Evolutionary conservation across 176 grass and related monocot genomes (phyloP), one percentile per base, ranked within the genome.

Genomic region (Carex myosuroides): DNA sequence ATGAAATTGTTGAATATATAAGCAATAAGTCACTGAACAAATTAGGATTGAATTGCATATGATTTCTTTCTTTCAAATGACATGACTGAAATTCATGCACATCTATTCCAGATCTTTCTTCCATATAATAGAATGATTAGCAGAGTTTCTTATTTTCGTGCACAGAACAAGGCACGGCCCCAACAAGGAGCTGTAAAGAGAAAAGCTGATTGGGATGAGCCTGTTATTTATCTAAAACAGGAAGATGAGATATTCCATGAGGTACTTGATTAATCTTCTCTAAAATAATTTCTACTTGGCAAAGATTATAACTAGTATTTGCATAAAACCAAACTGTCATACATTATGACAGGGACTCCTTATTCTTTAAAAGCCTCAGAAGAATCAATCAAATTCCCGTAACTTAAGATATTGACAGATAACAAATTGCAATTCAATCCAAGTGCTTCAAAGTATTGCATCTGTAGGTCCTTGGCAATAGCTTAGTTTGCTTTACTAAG

Each of bases 171-270:
- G 9, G 22, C 74, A 88, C 83, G 39, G 81, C 73, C 78, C 0
- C 26, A 80, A 39, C 88, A 93, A 84, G 73, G 73, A 0, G 90
- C 89, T 65, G 26, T 46, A 69, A 98, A 89, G 60, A 81, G 20
- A 20, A 85, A 48, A 17, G 66, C 59, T 82, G 82, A 85, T 89
- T 68, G 57, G 1, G 88, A 88, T 13, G 92, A 92, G 26, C 89
- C 89, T 55, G 10, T 95, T 61, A 93, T 95, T 72, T 98, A 95
- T 87, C 48, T 90, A 3, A 98, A 98, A 37, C 61, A 88, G 14
- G 95, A 98, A 66, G 95, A 98, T 83, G 89, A 93, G 84, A 91
- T 98, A 85, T 90, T 98, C 57, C 70, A 63, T 5, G 85, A 98
- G 95, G 95, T 98, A 90, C 66, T n/a, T 30, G 14, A 55, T 41